A percentile compares a stretch with the other conserved stretches of the same genome.
phyloP scores from a whole-genome alignment of 768 basidiomycete genomes.

The Termitomyces heimii region DNA sequence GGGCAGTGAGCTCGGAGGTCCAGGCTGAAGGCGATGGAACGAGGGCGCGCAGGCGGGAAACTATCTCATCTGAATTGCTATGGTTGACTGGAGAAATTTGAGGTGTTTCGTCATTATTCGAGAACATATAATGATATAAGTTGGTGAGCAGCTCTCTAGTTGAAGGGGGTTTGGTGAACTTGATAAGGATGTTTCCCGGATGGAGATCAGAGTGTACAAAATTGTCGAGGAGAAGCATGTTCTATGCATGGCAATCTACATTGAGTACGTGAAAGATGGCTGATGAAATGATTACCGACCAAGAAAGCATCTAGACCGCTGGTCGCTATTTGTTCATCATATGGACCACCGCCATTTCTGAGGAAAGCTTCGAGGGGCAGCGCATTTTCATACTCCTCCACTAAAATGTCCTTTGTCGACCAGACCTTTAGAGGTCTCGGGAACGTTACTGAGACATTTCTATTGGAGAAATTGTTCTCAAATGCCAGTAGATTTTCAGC shows the following conservation, averaged over 20 bases:
- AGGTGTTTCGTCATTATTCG: constrained; percentile 21
- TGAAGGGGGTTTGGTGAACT: constrained; percentile 83
- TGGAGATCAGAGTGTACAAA: constrained; percentile 92
- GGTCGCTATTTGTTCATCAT: constrained; percentile 83
- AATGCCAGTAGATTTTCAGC: constrained; percentile 83
- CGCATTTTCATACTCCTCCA: constrained; percentile 94
- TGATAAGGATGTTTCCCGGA: constrained; percentile 96
- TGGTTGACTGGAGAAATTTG: constrained; percentile 29
- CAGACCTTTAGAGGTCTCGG: constrained; percentile 80
- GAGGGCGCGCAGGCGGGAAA: constrained; percentile 63
- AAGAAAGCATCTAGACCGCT: constrained; percentile 93
- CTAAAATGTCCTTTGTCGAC: constrained; percentile 76
- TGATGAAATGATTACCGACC: constrained; percentile 38
- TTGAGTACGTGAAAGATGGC: not conserved
- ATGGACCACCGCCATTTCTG: constrained; percentile 88
- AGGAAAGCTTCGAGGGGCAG: constrained; percentile 85
- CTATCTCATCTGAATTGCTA: constrained; percentile 56
- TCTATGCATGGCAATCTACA: constrained; percentile 39
- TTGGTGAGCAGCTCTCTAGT: constrained; percentile 59
- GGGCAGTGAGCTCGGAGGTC: constrained; percentile 57
- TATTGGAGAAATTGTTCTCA: constrained; percentile 77
- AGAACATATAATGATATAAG: constrained; percentile 51
- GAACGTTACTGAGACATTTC: constrained; percentile 82
- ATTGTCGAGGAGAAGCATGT: constrained; percentile 97
- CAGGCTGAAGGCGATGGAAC: constrained; percentile 56